Percentiles rank a stretch among this genome's conserved stretches.
phyloP scores from a whole-genome alignment of 2,329 filamentous ascomycete genomes.

The Simplicillium aogashimaense region DNA sequence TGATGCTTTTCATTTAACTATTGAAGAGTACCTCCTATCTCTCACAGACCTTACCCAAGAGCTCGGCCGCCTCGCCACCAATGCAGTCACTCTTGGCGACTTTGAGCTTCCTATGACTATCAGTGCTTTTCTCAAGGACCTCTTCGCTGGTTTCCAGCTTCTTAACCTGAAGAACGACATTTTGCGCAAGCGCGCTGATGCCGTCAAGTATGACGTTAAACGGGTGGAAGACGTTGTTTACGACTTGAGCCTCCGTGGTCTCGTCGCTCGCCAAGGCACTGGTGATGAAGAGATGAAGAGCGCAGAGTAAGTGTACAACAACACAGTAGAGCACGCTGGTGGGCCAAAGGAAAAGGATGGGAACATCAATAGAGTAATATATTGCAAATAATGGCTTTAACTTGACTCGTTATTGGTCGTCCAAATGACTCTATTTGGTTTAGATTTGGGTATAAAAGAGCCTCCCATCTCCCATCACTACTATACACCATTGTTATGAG shows the following conservation, averaged over 20 bases:
- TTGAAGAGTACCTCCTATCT: slow-evolving; percentile 91
- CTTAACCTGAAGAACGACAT: slow-evolving; percentile 96
- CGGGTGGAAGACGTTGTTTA: slow-evolving; percentile 98
- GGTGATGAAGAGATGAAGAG: slow-evolving; percentile 28
- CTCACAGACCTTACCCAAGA: slow-evolving; percentile 85
- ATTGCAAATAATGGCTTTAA: too few species aligned
- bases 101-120: slow-evolving; percentile 79
- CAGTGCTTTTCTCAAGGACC: slow-evolving; percentile 84
- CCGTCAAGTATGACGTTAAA: slow-evolving; percentile 95
- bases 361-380: too few species aligned
- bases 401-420: too few species aligned
- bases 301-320: slow-evolving; percentile 12
- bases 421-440: too few species aligned
- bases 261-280: slow-evolving; percentile 48
- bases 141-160: slow-evolving; percentile 93
- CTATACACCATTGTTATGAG: too few species aligned
- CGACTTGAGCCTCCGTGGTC: slow-evolving; percentile 77
- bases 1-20: slow-evolving; percentile 89
- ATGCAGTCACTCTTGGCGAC: slow-evolving; percentile 87
- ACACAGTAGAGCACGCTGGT: not conserved
- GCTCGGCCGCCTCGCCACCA: slow-evolving; percentile 81
- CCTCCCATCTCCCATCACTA: not conserved
- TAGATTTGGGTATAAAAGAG: too few species aligned
- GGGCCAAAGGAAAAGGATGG: too few species aligned
- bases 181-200: slow-evolving; percentile 77